These are phyloP conservation scores for Termitomyces sp. DNA, from an alignment of 1,284 basidiomycete genomes.

Conservation along the genomic window DNA sequence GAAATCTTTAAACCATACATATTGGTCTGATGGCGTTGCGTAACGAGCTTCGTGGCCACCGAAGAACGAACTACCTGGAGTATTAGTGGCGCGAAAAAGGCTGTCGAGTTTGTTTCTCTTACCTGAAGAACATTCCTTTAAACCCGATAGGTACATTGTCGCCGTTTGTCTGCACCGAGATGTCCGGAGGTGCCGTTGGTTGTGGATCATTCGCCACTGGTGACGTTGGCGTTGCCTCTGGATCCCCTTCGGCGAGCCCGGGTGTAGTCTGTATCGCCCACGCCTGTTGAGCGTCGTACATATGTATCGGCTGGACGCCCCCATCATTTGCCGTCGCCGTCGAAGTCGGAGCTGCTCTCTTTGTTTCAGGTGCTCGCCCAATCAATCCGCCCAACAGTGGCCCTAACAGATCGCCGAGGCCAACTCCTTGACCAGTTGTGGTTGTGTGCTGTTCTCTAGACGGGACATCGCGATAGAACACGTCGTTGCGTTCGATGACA, in stretches of 20 bases:
- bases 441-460: background rate
- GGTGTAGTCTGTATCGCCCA: conserved; percentile 4
- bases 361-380: background rate
- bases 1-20: conserved; percentile 73
- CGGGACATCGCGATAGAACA: conserved; percentile 53
- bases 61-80: conserved; percentile 62
- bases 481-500: conserved; percentile 49
- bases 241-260: background rate
- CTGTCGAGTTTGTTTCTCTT: conserved; percentile 4
- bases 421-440: background rate
- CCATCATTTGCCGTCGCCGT: background rate
- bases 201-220: background rate
- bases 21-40: conserved; percentile 67
- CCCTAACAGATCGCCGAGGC: conserved; percentile 15
- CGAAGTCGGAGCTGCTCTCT: background rate
- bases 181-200: background rate
- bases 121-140: conserved; percentile 73
- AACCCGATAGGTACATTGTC: conserved; percentile 42
- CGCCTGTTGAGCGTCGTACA: conserved; percentile 13
- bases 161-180: background rate
- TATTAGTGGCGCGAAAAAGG: too few relatives aligned
- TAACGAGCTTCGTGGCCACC: conserved; percentile 64
- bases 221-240: background rate
- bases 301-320: background rate
- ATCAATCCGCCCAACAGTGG: conserved; percentile 16